These are phyloP conservation scores for Ceriops tagal DNA, from an alignment of 345 rosid species.

Conservation along the genomic window DNA sequence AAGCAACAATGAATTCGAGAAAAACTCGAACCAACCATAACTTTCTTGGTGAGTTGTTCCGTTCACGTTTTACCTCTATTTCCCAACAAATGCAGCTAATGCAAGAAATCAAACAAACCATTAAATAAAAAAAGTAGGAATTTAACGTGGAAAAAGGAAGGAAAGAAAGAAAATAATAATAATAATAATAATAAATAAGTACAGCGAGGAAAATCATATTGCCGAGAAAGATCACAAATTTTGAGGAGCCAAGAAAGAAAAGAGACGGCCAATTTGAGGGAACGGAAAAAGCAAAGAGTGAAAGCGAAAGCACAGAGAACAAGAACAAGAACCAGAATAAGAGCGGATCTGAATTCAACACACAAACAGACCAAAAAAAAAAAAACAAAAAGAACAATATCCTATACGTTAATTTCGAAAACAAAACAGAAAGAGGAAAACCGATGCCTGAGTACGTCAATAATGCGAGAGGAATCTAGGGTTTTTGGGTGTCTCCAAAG, in stretches of 20 bases:
- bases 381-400: neutral
- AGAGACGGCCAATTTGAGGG: neutral
- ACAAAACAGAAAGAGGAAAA: neutral
- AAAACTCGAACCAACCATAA: neutral
- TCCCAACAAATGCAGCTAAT: slow-evolving; percentile 28
- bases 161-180: neutral
- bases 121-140: slow-evolving; percentile 17
- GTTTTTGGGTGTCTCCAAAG: slow-evolving; percentile 30
- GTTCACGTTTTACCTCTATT: neutral
- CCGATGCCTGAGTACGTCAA: slow-evolving; percentile 20
- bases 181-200: neutral
- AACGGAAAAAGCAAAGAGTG: too few species aligned
- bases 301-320: neutral
- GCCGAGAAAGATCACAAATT: slow-evolving; percentile 5
- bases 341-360: slow-evolving; percentile 39
- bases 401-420: neutral
- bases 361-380: slow-evolving; percentile 6
- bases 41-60: too few species aligned
- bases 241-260: neutral
- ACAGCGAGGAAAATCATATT: slow-evolving; percentile 19
- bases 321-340: slow-evolving; percentile 11
- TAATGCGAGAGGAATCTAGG: slow-evolving; percentile 44
- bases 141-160: slow-evolving; percentile 17
- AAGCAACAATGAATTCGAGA: slow-evolving; percentile 14
- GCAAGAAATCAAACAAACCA: neutral